phyloP scores from a whole-genome alignment of 108 stramenopile species.

The Nitzschia sp. region DNA sequence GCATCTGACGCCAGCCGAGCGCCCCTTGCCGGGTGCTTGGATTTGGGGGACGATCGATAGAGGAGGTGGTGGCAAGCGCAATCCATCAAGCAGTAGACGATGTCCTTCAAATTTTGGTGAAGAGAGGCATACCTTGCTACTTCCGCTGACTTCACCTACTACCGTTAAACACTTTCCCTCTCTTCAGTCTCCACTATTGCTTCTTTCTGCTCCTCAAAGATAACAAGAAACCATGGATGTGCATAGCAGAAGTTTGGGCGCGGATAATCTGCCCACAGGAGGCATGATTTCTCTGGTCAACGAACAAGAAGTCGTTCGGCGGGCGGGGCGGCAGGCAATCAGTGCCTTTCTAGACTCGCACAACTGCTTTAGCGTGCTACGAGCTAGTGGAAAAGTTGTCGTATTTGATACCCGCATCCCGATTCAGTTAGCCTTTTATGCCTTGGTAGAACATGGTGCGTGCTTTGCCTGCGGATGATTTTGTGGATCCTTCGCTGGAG shows the following conservation, averaged over 20 bases:
- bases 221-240: too few species aligned
- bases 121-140: too few species aligned
- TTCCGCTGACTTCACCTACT: too few species aligned
- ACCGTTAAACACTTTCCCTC: neutral
- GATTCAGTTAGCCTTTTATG: slow-evolving; percentile 97
- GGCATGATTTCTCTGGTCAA: slow-evolving; percentile 33
- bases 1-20: too few species aligned
- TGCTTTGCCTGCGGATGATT: too few species aligned
- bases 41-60: too few species aligned
- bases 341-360: slow-evolving; percentile 73
- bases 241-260: slow-evolving; percentile 20
- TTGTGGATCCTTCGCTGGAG: too few species aligned
- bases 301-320: slow-evolving; percentile 78
- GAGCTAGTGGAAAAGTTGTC: slow-evolving; percentile 90
- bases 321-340: slow-evolving; percentile 80
- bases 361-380: slow-evolving; percentile 74
- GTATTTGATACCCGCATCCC: slow-evolving; percentile 98
- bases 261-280: slow-evolving; percentile 35
- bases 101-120: too few species aligned
- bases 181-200: neutral
- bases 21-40: too few species aligned
- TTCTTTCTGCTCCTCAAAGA: too few species aligned
- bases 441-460: slow-evolving; percentile 96
- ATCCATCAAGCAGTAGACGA: too few species aligned
- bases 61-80: too few species aligned